Base-by-base conservation (phyloP, 495 filamentous ascomycete genomes). In the Talaromyces liani region DNA sequence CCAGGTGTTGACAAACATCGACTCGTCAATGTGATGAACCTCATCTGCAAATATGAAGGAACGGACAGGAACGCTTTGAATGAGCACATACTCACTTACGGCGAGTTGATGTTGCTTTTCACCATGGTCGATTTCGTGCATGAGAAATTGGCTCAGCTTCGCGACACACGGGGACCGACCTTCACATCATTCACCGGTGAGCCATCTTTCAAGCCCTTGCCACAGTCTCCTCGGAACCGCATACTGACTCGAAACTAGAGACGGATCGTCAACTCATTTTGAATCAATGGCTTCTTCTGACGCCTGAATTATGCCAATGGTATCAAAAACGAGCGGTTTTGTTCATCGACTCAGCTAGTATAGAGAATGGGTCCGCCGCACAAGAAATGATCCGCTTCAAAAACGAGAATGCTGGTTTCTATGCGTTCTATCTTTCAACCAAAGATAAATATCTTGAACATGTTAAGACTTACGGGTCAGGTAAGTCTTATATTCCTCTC, bases 71-170 rank as follows among this genome's bases (percentile, higher is more conserved):
- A 56, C 9, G 22, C 22, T 56, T 29, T 29, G 24, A 56, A 3
- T 56, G 22, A 56, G 5, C 24, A 25, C 20, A 12, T 14, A 27
- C 27, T 56, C 27, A 16, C 12, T 22, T 29, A 27, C 5, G 53
- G 24, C 6, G 53, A 56, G 5, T 56, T 25, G 6, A 56, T 56
- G 24, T 27, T 56, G 22, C 27, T 58, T 8, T 33, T 58, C 24
- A 36, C 56, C 12, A 36, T 58, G 56, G 31, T 58, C 56, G 31
- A 58, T 24, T 58, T 58, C 22, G 14, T 58, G 6, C 56, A 58
- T 36, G 56, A 58, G 56, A 58, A 58, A 58, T 6, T 36, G n/a
- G 27, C 27, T 14, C 14, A 33, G 6, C 31, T 36, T 24, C 56
- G 56, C 31, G 27, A 58, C 14, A 7, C 6, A 6, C 22, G 20